Percentiles rank a stretch among this genome's conserved stretches.
Conservation (phyloP, 2,329 filamentous ascomycete species). For the Golovinomyces cichoracearum region DNA sequence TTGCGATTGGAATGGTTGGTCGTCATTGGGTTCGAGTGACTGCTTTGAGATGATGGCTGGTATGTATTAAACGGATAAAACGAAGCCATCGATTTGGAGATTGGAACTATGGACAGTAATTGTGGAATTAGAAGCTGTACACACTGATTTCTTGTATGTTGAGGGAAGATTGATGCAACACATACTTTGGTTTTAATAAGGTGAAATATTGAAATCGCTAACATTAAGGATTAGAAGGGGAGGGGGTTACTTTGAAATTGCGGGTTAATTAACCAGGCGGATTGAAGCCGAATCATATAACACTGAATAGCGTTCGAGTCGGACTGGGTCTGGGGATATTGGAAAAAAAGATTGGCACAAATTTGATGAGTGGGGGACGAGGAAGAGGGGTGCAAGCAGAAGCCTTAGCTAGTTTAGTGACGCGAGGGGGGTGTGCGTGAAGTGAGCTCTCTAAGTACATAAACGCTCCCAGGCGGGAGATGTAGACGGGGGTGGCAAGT, state of each 20-base stretch:
- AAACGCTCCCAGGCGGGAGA: too few species aligned
- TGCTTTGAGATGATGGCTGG: slow-evolving; percentile 28
- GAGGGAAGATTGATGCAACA: background rate
- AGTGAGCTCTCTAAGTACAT: too few species aligned
- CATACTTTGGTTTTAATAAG: too few species aligned
- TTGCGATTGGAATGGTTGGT: slow-evolving; percentile 60
- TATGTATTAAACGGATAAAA: slow-evolving; percentile 38
- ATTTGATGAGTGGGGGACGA: background rate
- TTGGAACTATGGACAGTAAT: background rate
- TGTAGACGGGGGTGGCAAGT: too few species aligned
- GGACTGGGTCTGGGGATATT: background rate
- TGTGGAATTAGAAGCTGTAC: background rate
- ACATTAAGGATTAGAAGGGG: background rate
- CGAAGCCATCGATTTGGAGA: slow-evolving; percentile 23
- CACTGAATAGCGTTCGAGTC: background rate
- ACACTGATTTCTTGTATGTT: background rate
- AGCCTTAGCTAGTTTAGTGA: background rate
- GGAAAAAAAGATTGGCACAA: background rate
- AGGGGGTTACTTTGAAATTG: background rate
- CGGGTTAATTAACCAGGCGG: background rate
- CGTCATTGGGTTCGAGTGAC: slow-evolving; percentile 19
- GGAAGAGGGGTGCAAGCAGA: background rate
- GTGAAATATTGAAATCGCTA: too few species aligned
- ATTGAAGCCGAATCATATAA: too few species aligned
- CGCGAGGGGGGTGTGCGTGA: background rate